A percentile compares a stretch with the other conserved stretches of the same genome.
Conservation (phyloP, 768 basidiomycete genomes). For the Panaeolus cyanescens region DNA sequence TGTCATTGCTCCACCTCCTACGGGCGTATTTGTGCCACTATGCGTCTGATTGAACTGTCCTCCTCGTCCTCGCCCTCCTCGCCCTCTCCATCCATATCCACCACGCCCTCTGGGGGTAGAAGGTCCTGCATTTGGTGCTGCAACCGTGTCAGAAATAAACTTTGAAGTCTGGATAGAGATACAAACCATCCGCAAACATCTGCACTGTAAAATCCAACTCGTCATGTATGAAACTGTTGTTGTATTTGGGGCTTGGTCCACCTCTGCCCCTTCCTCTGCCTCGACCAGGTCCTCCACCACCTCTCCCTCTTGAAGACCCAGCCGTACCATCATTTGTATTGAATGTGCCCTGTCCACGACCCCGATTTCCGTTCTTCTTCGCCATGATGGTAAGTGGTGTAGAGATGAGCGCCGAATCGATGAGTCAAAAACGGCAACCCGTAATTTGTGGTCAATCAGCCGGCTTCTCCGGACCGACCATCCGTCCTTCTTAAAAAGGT, state of each 20-base stretch:
- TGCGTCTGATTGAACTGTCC: slow-evolving; percentile 4
- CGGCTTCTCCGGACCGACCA: background rate
- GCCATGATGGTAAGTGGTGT: slow-evolving; percentile 6
- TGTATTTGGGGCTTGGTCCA: slow-evolving; percentile 14
- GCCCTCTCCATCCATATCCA: slow-evolving; percentile 15
- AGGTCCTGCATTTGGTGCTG: slow-evolving; percentile 6
- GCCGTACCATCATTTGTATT: background rate
- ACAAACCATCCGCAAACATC: slow-evolving; percentile 26
- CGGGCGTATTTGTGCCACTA: slow-evolving; percentile 7
- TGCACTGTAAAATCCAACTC: slow-evolving; percentile 23
- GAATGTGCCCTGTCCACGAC: slow-evolving; percentile 1
- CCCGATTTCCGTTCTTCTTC: slow-evolving; percentile 13
- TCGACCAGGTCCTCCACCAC: slow-evolving; percentile 11
- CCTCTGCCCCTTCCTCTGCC: slow-evolving; percentile 14
- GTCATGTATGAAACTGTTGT: slow-evolving; percentile 16
- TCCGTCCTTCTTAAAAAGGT: background rate
- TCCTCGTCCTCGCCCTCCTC: background rate
- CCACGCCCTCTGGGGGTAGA: slow-evolving; percentile 8
- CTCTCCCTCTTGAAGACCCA: slow-evolving; percentile 4
- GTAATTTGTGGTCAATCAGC: background rate
- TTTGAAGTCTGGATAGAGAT: slow-evolving; percentile 11
- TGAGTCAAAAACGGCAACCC: background rate
- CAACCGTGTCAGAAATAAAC: slow-evolving; percentile 5
- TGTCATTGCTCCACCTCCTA: slow-evolving; percentile 3
- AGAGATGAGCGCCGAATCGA: background rate